Conservation (phyloP, 768 basidiomycete species). For the Calocybe cyanea region DNA sequence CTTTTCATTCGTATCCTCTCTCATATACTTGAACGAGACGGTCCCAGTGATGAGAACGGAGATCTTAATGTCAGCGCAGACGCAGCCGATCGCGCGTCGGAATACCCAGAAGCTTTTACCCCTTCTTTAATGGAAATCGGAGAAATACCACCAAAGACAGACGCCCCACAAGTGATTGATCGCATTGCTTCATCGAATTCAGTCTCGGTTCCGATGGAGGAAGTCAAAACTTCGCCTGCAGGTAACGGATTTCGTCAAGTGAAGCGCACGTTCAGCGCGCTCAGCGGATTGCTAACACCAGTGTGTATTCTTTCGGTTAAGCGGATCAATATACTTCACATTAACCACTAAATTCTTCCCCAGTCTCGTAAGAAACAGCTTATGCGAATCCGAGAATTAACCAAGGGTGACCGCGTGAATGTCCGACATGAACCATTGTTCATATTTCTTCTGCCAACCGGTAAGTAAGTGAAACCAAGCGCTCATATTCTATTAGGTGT, state of each 20-base stretch:
- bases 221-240: neutral
- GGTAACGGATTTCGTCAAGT: neutral
- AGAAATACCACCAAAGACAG: neutral
- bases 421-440: conserved; percentile 52
- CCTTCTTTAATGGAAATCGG: neutral
- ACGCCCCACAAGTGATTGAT: neutral
- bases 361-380: conserved; percentile 22
- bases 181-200: too few relatives aligned
- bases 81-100: neutral
- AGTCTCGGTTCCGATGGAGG: too few relatives aligned
- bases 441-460: conserved; percentile 65
- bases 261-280: conserved; percentile 13
- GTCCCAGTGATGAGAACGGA: neutral
- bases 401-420: conserved; percentile 55
- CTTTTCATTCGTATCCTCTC: conserved; percentile 60
- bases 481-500: too few relatives aligned
- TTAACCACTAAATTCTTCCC: neutral
- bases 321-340: neutral
- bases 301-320: conserved; percentile 16
- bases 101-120: too few relatives aligned
- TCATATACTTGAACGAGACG: conserved; percentile 34
- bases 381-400: conserved; percentile 24
- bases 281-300: conserved; percentile 24
- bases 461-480: too few relatives aligned
- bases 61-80: too few relatives aligned